Percentiles rank a stretch among this genome's conserved stretches.
phyloP scores from a whole-genome alignment of 2,329 filamentous ascomycete species.

The Catunica adiposa region DNA sequence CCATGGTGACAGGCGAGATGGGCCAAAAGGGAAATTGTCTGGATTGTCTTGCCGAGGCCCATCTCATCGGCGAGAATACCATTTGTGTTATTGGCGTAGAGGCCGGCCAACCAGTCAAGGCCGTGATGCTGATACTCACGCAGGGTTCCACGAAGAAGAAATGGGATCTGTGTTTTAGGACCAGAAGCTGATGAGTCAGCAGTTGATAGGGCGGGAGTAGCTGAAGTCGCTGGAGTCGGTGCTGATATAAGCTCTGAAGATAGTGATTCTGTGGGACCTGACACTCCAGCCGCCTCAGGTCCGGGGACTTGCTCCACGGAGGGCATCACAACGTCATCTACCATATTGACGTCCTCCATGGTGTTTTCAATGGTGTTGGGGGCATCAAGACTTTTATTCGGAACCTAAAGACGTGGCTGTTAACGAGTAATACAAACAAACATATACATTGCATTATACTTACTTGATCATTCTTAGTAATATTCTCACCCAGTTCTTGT shows the following conservation, averaged over 20 bases:
- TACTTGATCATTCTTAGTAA: neutral
- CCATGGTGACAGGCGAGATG: constrained; percentile 81
- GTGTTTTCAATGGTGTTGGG: too few species aligned
- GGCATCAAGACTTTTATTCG: too few species aligned
- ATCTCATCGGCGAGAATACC: constrained; percentile 96
- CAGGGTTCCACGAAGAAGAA: constrained; percentile 70
- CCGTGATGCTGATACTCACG: constrained; percentile 95
- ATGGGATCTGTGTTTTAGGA: constrained; percentile 57
- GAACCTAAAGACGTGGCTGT: too few species aligned
- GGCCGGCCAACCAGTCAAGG: constrained; percentile 87
- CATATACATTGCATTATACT: neutral
- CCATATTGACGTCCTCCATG: neutral
- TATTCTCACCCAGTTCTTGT: neutral
- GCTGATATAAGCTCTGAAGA: neutral
- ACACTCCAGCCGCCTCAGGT: neutral
- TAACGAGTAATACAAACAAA: neutral
- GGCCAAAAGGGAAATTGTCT: constrained; percentile 85
- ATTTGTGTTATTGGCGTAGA: constrained; percentile 86
- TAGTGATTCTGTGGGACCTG: neutral
- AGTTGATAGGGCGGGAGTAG: neutral
- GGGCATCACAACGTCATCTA: neutral
- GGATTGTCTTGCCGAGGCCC: constrained; percentile 95
- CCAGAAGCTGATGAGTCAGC: neutral
- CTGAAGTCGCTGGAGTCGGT: neutral
- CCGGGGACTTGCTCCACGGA: neutral